Conservation (phyloP, 768 basidiomycete species). For the Symmetrospora coprosmae region DNA sequence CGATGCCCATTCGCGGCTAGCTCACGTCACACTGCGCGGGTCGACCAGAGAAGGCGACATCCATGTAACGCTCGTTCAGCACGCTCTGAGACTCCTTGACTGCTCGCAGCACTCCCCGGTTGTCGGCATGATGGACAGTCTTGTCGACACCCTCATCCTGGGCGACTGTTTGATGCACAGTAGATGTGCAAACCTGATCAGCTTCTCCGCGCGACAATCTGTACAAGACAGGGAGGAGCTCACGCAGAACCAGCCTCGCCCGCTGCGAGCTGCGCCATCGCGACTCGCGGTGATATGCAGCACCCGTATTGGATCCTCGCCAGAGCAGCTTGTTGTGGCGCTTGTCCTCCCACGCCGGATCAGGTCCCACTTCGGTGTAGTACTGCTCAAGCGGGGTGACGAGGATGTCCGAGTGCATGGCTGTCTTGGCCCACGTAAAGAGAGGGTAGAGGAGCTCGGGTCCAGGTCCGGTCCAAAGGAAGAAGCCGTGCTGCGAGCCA, state of each 20-base stretch:
- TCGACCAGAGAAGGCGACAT: conserved; percentile 68
- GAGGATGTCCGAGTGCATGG: conserved; percentile 73
- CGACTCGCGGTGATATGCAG: conserved; percentile 39
- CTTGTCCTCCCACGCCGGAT: conserved; percentile 87
- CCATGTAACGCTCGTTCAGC: conserved; percentile 70
- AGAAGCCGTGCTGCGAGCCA: conserved; percentile 33
- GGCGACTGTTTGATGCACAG: not conserved
- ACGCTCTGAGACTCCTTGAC: not conserved
- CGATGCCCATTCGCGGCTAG: conserved; percentile 44
- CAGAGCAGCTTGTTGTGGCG: conserved; percentile 62
- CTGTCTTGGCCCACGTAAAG: conserved; percentile 74
- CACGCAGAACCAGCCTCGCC: not conserved
- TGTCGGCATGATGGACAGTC: conserved; percentile 14
- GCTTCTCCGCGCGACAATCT: not conserved
- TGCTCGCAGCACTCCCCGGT: conserved; percentile 26
- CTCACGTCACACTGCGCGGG: conserved; percentile 49
- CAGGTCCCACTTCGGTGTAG: conserved; percentile 59
- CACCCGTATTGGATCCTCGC: conserved; percentile 90
- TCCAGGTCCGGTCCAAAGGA: conserved; percentile 29
- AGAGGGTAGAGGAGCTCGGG: conserved; percentile 39
- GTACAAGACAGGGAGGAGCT: not conserved
- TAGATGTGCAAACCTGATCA: not conserved
- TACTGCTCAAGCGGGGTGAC: conserved; percentile 96
- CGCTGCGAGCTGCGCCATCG: conserved; percentile 40
- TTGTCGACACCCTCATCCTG: not conserved